Base-by-base conservation (phyloP, 2,329 filamentous ascomycete species). In the Pseudohalonectria lignicola region DNA sequence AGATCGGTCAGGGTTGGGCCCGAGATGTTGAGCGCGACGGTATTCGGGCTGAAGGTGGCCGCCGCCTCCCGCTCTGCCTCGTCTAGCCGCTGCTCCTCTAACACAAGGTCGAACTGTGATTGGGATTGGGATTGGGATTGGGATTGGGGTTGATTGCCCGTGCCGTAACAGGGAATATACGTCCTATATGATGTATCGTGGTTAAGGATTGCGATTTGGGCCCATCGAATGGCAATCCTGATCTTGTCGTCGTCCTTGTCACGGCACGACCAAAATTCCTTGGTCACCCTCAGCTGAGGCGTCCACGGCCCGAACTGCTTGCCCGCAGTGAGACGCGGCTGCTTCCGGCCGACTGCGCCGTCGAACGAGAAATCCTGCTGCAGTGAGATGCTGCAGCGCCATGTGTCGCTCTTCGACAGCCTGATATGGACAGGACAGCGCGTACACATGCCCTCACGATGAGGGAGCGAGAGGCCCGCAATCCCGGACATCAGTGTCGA, bases 391-490 rank as follows among this genome's bases (percentile, higher is more conserved):
- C 67, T 66, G 38, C 85, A 92, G 1, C 66, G 74, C 79, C 85
- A 92, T 1, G 70, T 61, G 13, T 62, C 60, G 2, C 74, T 66
- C 2, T 69, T 61, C 0, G 71, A 79, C 0, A 86, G 67, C 1
- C 82, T 79, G 36, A 94, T 92, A 39, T 87, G 82, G 0, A 93
- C 70, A 0, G 86, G 86, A 41, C 85, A 93, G 0, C 82, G 64
- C 0, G 87, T 94, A 50, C 87, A 94, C 0, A 81, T 83, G 0
- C 80, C 82, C 4, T 74, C 71, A 30, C 71, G 23, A 2, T 81
- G 69, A 0, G 86, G 86, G 0, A 90, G 73, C 16, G 78, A 77
- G 18, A 92, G 79, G 4, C 79, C 82, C 0, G 71, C 67, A 34
- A 83, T 71, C 0, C 74, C 78, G 11, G 78, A 78, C 70, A 74